These are phyloP conservation scores for Candida dendrica DNA, from an alignment of 805 yeast genomes.

Conservation along the genomic window DNA sequence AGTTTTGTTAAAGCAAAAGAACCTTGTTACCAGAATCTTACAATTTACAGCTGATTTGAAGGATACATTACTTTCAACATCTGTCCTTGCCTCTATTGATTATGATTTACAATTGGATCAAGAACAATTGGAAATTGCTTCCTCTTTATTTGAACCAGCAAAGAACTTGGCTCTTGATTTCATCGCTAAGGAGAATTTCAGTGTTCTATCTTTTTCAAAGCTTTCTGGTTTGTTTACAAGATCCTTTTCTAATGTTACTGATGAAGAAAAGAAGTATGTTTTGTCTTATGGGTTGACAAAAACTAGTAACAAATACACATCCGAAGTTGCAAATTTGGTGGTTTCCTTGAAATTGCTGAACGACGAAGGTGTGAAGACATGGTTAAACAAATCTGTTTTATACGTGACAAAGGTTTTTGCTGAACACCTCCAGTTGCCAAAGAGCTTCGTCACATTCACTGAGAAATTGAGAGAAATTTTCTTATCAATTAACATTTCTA, in stretches of 20 bases:
- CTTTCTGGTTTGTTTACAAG: constrained; percentile 20
- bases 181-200: constrained; percentile 22
- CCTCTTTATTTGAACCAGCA: constrained; percentile 2
- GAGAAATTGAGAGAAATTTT: constrained; percentile 26
- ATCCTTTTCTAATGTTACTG: constrained; percentile 3
- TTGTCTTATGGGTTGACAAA: constrained; percentile 22
- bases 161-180: constrained; percentile 9
- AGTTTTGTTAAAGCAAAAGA: constrained; percentile 3
- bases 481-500: constrained; percentile 26
- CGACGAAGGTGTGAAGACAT: constrained; percentile 21
- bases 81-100: constrained; percentile 7
- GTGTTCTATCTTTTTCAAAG: constrained; percentile 22
- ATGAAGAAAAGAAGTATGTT: constrained; percentile 17
- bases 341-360: constrained; percentile 10
- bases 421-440: constrained; percentile 28
- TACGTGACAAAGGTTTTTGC: constrained; percentile 61
- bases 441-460: constrained; percentile 27
- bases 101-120: not conserved
- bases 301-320: constrained; percentile 22
- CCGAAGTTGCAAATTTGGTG: constrained; percentile 22
- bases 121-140: not conserved
- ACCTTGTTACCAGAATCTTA: not conserved
- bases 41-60: constrained; percentile 3
- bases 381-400: constrained; percentile 54
- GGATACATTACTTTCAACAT: constrained; percentile 7